Evolutionary conservation across 257 asterid genomes (phyloP).

Genomic region (Scutellaria minor): DNA sequence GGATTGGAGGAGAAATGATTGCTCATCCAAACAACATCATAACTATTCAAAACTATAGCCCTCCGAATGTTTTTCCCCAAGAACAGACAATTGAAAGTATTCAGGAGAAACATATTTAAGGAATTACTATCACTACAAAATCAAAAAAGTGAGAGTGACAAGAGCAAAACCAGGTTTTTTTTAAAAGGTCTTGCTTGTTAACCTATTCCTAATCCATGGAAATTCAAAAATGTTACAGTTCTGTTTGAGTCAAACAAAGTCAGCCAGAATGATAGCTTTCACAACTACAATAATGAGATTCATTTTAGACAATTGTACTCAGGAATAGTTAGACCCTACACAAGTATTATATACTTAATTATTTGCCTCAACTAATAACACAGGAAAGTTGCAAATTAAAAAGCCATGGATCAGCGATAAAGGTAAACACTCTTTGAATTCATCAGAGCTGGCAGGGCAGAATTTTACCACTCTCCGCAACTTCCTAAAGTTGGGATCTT

Average conservation of each 20-base stretch:
- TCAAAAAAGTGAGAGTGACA: not conserved
- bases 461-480: slow-evolving; percentile 73
- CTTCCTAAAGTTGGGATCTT: slow-evolving; percentile 79
- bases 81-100: slow-evolving; percentile 4
- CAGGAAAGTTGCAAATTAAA: not conserved
- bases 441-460: slow-evolving; percentile 32
- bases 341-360: slow-evolving; percentile 13
- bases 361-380: slow-evolving; percentile 9
- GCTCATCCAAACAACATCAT: not conserved
- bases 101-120: not conserved
- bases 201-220: slow-evolving; percentile 19
- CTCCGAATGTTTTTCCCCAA: slow-evolving; percentile 4
- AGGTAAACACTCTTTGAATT: slow-evolving; percentile 9
- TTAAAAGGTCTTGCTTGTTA: slow-evolving; percentile 17
- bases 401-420: slow-evolving; percentile 25
- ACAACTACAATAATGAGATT: slow-evolving; percentile 1
- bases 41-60: slow-evolving; percentile 2
- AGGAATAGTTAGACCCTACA: slow-evolving; percentile 1
- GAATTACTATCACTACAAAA: not conserved
- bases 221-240: slow-evolving; percentile 8
- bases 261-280: not conserved
- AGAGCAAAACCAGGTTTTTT: not conserved
- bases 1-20: not conserved
- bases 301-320: not conserved
- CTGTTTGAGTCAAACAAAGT: slow-evolving; percentile 9